Evolutionary conservation across 2,329 filamentous ascomycete genomes (phyloP), one percentile per base, ranked within the genome.

Genomic region (Blastomyces silverae): DNA sequence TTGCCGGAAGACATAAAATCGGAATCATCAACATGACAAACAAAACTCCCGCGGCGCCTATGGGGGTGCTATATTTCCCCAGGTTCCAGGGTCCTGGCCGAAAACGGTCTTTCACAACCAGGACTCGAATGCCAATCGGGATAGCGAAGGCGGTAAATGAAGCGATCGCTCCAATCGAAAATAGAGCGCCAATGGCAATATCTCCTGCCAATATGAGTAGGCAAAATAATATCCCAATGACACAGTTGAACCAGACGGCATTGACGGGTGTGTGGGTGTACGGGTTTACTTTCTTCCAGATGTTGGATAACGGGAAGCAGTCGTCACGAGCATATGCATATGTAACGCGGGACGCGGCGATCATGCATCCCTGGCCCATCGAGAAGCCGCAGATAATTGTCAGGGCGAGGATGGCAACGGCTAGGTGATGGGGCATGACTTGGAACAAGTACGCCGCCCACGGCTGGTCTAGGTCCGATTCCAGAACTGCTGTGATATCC

Each of bases 351-450:
- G 84, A 87, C 11, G 83, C 83, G 8, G 83, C 82, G 48, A 90
- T 84, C 85, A 89, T 89, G 72, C 87, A 89, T 1, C 87, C 88
- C 73, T 90, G 87, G 6, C 88, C 88, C 85, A 90, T 89, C 52
- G 83, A 85, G 71, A 89, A 90, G 1, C 86, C 84, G 65, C 86
- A 87, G 52, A 90, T 79, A 67, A 90, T 88, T 1, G 87, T 90
- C 53, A 90, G 75, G 0, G 82, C 77, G 15, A 90, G 82, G 61
- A 89, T 83, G 1, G 85, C 84, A 34, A 89, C 78, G 3, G 85
- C 85, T 1, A 82, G 80, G 63, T 83, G 84, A 64, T 83, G 79
- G 0, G 85, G 83, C 66, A 90, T 78, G 57, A 87, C 81, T 72
- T 90, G 87, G 61, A 88, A 80, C 20, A 89, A 79, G 69, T 89